A percentile compares a stretch with the other conserved stretches of the same genome.
phyloP scores from a whole-genome alignment of 2,329 filamentous ascomycete species.

The Helotiales sp. region DNA sequence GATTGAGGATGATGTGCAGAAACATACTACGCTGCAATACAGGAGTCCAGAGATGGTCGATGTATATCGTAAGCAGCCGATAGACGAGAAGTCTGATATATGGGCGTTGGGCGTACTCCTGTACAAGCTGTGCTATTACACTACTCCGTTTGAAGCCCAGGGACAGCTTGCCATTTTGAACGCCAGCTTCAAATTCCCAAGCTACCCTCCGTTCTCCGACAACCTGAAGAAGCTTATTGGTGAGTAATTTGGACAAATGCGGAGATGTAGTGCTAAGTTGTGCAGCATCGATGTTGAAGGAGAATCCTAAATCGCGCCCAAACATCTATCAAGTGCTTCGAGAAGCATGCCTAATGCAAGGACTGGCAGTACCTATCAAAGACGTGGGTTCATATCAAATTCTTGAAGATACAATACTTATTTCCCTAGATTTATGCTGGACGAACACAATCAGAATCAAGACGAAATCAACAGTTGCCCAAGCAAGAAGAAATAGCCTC shows the following conservation, averaged over 20 bases:
- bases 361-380: conserved; percentile 82
- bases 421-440: conserved; percentile 70
- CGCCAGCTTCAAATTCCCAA: conserved; percentile 89
- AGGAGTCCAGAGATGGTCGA: conserved; percentile 98
- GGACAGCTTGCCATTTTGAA: conserved; percentile 97
- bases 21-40: conserved; percentile 96
- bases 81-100: conserved; percentile 98
- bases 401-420: conserved; percentile 17
- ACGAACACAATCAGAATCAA: conserved; percentile 67
- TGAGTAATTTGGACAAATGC: conserved; percentile 49
- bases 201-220: conserved; percentile 87
- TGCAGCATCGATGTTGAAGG: conserved; percentile 85
- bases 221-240: conserved; percentile 88
- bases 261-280: conserved; percentile 26
- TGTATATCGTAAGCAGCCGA: conserved; percentile 93
- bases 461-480: conserved; percentile 62
- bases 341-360: conserved; percentile 88
- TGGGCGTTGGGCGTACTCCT: conserved; percentile 92
- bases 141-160: conserved; percentile 96
- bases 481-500: conserved; percentile 53
- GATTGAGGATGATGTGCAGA: conserved; percentile 96
- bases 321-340: conserved; percentile 94
- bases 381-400: conserved; percentile 66
- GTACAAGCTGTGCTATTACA: conserved; percentile 99
- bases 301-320: conserved; percentile 75